A percentile compares a stretch with the other conserved stretches of the same genome.
phyloP scores from a whole-genome alignment of 345 rosid species.

The Citrus glauca region DNA sequence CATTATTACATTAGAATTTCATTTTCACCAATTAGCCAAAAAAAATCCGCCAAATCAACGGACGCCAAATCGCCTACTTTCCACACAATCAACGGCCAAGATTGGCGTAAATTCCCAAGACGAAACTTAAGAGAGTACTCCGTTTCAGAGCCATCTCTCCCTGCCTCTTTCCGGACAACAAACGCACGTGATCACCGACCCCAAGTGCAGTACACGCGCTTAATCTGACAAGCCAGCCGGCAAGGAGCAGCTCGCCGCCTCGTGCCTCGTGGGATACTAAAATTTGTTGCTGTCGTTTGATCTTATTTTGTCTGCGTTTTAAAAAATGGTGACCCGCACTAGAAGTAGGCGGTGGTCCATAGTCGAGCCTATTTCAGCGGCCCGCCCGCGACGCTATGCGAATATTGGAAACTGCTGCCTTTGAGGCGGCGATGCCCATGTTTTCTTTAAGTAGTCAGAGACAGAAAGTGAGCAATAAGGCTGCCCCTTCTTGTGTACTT shows the following conservation, averaged over 20 bases:
- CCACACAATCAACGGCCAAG: neutral
- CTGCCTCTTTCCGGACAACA: neutral
- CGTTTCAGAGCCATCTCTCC: neutral
- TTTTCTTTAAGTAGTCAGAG: neutral
- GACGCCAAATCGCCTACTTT: neutral
- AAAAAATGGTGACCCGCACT: neutral
- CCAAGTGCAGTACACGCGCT: neutral
- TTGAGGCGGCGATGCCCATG: neutral
- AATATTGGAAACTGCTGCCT: too few species aligned
- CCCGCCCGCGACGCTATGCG: too few species aligned
- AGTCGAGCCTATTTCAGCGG: too few species aligned
- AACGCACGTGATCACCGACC: conserved; percentile 7
- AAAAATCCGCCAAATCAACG: neutral
- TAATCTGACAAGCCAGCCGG: too few species aligned
- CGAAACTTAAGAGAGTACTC: too few species aligned
- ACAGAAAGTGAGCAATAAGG: too few species aligned
- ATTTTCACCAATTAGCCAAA: neutral
- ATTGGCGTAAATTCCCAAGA: neutral
- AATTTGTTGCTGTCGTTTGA: neutral
- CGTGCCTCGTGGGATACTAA: too few species aligned
- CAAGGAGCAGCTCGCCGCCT: too few species aligned
- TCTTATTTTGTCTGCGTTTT: neutral
- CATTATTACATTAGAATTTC: neutral
- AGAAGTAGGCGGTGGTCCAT: too few species aligned
- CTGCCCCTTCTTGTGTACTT: too few species aligned